A percentile compares a stretch with the other conserved stretches of the same genome.
Evolutionary conservation across 306 rosid species (phyloP).

Genomic region (Echinosophora koreensis): DNA sequence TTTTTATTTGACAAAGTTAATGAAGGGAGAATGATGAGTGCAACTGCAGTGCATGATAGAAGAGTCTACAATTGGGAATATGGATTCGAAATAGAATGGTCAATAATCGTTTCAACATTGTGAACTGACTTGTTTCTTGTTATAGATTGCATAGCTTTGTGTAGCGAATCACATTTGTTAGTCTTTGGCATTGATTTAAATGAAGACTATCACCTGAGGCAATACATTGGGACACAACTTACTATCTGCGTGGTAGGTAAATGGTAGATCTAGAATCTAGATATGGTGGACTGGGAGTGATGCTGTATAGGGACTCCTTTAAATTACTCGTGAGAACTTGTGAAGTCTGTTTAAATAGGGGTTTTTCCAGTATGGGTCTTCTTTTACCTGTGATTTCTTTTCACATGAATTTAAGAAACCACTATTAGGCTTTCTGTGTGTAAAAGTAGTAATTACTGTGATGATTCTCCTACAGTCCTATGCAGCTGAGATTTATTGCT

Average conservation of each 20-base stretch:
- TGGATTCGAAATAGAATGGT: constrained; percentile 1
- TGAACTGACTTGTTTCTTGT: neutral
- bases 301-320: neutral
- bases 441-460: too few relatives aligned
- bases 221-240: constrained; percentile 2
- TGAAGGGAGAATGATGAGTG: neutral
- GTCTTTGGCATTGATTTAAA: neutral
- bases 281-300: constrained; percentile 6
- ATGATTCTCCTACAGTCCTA: too few relatives aligned
- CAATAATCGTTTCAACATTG: constrained; percentile 3
- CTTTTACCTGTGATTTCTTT: neutral
- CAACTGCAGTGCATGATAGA: neutral
- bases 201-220: neutral
- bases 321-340: neutral
- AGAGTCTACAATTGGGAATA: neutral
- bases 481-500: too few relatives aligned
- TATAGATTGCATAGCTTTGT: constrained; percentile 6
- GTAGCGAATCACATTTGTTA: neutral
- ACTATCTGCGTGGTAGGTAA: neutral
- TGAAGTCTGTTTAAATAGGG: neutral
- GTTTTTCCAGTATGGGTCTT: neutral
- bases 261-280: constrained; percentile 4
- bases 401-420: neutral
- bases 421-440: too few relatives aligned
- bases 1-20: neutral